A percentile compares a stretch with the other conserved stretches of the same genome.
These are phyloP conservation scores for Cladobotryum protrusum DNA, from an alignment of 2,329 filamentous ascomycete genomes.

Conservation along the genomic window DNA sequence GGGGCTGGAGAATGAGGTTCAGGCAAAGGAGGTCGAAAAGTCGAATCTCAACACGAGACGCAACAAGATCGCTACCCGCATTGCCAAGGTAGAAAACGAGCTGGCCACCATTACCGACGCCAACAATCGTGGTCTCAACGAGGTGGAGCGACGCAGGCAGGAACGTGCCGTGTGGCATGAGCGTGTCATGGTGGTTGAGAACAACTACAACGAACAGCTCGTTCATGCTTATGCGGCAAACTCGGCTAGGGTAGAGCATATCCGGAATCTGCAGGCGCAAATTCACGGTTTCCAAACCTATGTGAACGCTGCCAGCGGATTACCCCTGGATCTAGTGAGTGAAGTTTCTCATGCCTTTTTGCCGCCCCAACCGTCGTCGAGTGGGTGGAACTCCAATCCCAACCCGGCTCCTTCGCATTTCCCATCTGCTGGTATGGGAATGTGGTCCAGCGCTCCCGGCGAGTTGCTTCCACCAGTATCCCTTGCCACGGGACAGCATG, in stretches of 20 bases:
- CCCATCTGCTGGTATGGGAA: constrained; percentile 15
- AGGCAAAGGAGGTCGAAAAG: constrained; percentile 58
- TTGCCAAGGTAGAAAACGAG: constrained; percentile 67
- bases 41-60: constrained; percentile 58
- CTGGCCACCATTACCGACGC: constrained; percentile 64
- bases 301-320: constrained; percentile 26
- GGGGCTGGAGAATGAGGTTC: constrained; percentile 56
- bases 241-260: constrained; percentile 23
- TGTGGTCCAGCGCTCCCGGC: constrained; percentile 30
- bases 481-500: constrained; percentile 24
- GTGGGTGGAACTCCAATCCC: constrained; percentile 29
- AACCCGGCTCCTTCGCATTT: constrained; percentile 27
- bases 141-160: constrained; percentile 54
- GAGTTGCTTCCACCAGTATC: constrained; percentile 28
- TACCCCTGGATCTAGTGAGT: constrained; percentile 23
- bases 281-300: constrained; percentile 27
- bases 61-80: constrained; percentile 65
- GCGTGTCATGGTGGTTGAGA: constrained; percentile 40
- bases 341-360: neutral
- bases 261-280: constrained; percentile 26
- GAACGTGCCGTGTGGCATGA: constrained; percentile 42
- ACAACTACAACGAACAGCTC: constrained; percentile 39
- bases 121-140: constrained; percentile 58
- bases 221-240: constrained; percentile 32
- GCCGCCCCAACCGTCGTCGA: neutral